Percentiles rank a stretch among this genome's conserved stretches.
phyloP scores from a whole-genome alignment of 2,329 filamentous ascomycete species.

The Fusarium anguioides region DNA sequence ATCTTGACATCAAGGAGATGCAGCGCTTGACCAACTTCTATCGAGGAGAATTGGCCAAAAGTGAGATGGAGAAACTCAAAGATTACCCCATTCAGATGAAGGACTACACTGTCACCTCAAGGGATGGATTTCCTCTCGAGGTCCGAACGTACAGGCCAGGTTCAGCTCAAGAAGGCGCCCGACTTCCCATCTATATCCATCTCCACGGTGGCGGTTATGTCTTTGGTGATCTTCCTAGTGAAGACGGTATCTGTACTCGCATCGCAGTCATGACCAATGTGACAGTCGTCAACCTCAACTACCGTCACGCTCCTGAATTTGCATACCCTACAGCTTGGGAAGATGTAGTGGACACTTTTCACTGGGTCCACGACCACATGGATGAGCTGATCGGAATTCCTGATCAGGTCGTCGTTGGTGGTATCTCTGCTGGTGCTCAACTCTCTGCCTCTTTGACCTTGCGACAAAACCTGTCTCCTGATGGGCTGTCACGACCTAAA shows the following conservation, averaged over 20 bases:
- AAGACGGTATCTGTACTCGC: constrained; percentile 63
- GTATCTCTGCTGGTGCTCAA: constrained; percentile 60
- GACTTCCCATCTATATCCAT: constrained; percentile 62
- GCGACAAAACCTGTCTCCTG: constrained; percentile 50
- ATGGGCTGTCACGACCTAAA: constrained; percentile 31
- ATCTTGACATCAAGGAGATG: constrained; percentile 24
- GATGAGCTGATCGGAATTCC: constrained; percentile 9
- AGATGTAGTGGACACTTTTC: constrained; percentile 65
- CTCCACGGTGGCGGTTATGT: constrained; percentile 68
- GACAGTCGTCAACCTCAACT: constrained; percentile 66
- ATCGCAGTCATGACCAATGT: constrained; percentile 57
- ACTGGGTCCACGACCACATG: constrained; percentile 60
- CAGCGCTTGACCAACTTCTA: constrained; percentile 26
- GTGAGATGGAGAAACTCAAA: constrained; percentile 13
- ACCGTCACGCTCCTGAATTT: constrained; percentile 67
- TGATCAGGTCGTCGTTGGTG: constrained; percentile 56
- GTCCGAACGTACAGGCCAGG: constrained; percentile 39
- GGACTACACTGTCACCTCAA: constrained; percentile 45
- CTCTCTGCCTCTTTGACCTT: constrained; percentile 55
- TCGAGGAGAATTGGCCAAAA: constrained; percentile 15
- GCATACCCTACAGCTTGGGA: constrained; percentile 63
- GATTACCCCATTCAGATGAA: constrained; percentile 43
- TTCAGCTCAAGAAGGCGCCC: constrained; percentile 43
- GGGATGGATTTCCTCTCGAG: constrained; percentile 32
- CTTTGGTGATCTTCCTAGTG: constrained; percentile 63